These are phyloP conservation scores for Trametes elegans DNA, from an alignment of 768 basidiomycete species.

Conservation along the genomic window DNA sequence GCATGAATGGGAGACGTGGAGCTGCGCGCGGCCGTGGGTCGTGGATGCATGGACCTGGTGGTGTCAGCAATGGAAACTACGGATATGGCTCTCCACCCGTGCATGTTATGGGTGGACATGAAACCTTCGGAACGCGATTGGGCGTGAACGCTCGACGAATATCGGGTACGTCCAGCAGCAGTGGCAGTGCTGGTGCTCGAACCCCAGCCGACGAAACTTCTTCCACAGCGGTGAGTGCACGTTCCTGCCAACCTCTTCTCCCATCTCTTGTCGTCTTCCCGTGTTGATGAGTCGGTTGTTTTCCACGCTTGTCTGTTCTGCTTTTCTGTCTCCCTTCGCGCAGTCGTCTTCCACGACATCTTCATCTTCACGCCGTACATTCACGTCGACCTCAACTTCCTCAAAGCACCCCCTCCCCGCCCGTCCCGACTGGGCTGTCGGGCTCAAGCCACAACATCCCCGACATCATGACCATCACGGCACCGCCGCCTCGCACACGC, in stretches of 20 bases:
- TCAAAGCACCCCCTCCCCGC: slow-evolving; percentile 79
- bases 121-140: slow-evolving; percentile 65
- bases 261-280: slow-evolving; percentile 1
- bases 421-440: slow-evolving; percentile 88
- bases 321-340: not conserved
- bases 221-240: slow-evolving; percentile 66
- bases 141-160: slow-evolving; percentile 48
- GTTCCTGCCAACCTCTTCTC: not conserved
- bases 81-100: slow-evolving; percentile 31
- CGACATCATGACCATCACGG: slow-evolving; percentile 53
- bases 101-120: slow-evolving; percentile 28
- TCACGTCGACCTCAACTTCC: slow-evolving; percentile 74
- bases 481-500: slow-evolving; percentile 34
- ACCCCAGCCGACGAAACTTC: slow-evolving; percentile 74
- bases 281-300: slow-evolving; percentile 10
- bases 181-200: slow-evolving; percentile 50
- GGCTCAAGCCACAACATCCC: slow-evolving; percentile 62
- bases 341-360: slow-evolving; percentile 78
- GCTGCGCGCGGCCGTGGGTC: slow-evolving; percentile 30
- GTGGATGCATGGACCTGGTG: slow-evolving; percentile 75
- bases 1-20: slow-evolving; percentile 28
- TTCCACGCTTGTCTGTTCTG: not conserved
- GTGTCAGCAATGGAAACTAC: slow-evolving; percentile 48
- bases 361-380: slow-evolving; percentile 76
- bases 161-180: slow-evolving; percentile 45